Conservation (phyloP, 1,284 basidiomycete genomes). For the Cystobasidium sp. region DNA sequence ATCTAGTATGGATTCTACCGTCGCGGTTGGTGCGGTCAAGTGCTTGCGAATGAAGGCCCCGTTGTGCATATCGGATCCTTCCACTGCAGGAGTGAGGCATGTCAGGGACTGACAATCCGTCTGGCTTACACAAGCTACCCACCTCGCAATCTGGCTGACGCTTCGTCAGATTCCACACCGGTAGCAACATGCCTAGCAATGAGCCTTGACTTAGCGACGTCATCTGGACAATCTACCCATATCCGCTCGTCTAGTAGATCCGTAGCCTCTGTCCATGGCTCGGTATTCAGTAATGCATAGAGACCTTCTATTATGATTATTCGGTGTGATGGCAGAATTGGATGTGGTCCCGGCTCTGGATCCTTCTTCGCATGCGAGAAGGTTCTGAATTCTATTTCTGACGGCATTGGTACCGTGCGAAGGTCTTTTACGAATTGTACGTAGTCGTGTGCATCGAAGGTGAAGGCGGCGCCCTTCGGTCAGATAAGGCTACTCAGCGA, state of each 20-base stretch:
- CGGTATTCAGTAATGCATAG: conserved; percentile 72
- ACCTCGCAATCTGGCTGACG: conserved; percentile 72
- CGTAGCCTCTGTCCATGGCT: conserved; percentile 74
- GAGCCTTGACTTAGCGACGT: conserved; percentile 68
- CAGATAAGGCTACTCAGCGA: too few relatives aligned
- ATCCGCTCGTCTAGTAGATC: conserved; percentile 75
- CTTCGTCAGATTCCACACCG: conserved; percentile 69
- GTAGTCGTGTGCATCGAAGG: conserved; percentile 63
- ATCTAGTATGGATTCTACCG: conserved; percentile 46
- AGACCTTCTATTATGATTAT: conserved; percentile 83
- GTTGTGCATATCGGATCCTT: conserved; percentile 50
- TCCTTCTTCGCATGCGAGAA: conserved; percentile 63
- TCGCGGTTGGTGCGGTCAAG: conserved; percentile 35
- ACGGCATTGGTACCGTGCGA: conserved; percentile 65
- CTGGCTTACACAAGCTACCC: conserved; percentile 57
- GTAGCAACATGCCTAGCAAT: conserved; percentile 74
- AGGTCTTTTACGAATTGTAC: conserved; percentile 67
- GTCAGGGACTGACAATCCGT: not conserved
- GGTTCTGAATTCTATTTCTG: conserved; percentile 62
- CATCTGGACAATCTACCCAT: conserved; percentile 69
- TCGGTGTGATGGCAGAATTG: conserved; percentile 68
- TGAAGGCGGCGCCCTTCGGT: conserved; percentile 59
- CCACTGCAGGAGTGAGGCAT: conserved; percentile 33
- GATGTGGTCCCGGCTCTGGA: conserved; percentile 60
- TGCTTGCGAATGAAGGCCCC: conserved; percentile 47